Base-by-base conservation (phyloP, 441 rosid genomes). In the Capsella rubella region DNA sequence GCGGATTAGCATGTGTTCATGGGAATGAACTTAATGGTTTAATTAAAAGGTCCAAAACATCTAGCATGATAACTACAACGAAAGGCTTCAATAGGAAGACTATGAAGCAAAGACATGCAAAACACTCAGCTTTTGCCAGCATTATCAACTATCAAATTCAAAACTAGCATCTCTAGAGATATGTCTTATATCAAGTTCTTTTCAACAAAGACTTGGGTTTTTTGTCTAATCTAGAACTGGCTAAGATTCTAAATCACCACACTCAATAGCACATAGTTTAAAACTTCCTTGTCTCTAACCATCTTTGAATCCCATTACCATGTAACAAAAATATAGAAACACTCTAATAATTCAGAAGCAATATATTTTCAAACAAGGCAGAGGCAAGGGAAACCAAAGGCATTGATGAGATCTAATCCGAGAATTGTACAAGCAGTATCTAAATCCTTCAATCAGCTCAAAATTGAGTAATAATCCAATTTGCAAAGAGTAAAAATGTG, bases 321-420 rank as follows among this genome's bases (percentile, higher is more conserved):
- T 15, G 16, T 7, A 39, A 1, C 0, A 4, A 21, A 18, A 1
- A 12, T 12, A 39, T 39, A 12, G 6, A 29, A 10, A 58, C 4
- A 58, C 4, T 56, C 29, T 37, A 37, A 3, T 37, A 8, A 37
- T n/a, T 15, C 4, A 34, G 4, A 32, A 34, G 63, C 3, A 35
- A 61, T 15, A 61, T 59, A 8, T 34, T 34, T 34, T 34, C 37
- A 34, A 69, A 55, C 58, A 65, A 10, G 1, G 10, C 53, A 29
- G 37, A 34, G 37, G 9, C 2, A 6, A 34, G 37, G 37, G 37
- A 34, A 34, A 7, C 37, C 37, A 34, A 34, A 34, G 37, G 35
- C 8, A 32, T 32, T 25, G 51, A 53, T 32, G 9, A 14, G 10
- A 16, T 55, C 10, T 42, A 55, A 42, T 13, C 11, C 0, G 40